Evolutionary conservation across 768 basidiomycete species (phyloP).

Genomic region (Pleurotus eryngii): DNA sequence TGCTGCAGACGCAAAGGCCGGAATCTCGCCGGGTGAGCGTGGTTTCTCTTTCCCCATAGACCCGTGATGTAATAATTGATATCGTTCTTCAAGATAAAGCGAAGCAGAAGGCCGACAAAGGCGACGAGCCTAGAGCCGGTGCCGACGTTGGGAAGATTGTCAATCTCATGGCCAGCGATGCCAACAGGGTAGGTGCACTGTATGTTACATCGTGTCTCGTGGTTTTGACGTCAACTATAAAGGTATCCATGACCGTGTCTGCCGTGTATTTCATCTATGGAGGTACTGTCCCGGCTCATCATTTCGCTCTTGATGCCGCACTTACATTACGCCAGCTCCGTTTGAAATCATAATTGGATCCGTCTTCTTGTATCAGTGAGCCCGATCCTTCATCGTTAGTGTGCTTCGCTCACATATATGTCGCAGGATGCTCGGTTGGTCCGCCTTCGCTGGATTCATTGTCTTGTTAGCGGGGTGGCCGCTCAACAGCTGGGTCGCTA

Average conservation of each 20-base stretch:
- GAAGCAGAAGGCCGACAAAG: constrained; percentile 35
- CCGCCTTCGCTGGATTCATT: constrained; percentile 77
- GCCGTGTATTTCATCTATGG: constrained; percentile 67
- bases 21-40: constrained; percentile 31
- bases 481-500: constrained; percentile 63
- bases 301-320: constrained; percentile 10
- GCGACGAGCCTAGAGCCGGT: constrained; percentile 63
- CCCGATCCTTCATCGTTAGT: too few species aligned
- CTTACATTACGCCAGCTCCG: constrained; percentile 42
- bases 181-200: constrained; percentile 42
- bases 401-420: neutral
- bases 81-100: constrained; percentile 17
- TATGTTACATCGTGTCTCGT: neutral
- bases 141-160: constrained; percentile 91
- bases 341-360: constrained; percentile 75
- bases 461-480: constrained; percentile 67
- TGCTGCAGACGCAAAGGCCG: constrained; percentile 19
- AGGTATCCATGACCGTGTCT: constrained; percentile 23
- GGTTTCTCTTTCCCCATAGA: too few species aligned
- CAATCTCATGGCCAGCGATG: constrained; percentile 83
- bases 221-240: neutral
- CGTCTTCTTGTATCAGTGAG: constrained; percentile 72
- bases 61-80: too few species aligned
- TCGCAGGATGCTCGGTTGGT: constrained; percentile 57
- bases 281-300: constrained; percentile 29